Evolutionary conservation across 257 asterid genomes (phyloP), one percentile per base, ranked within the genome.

Genomic region (Leonotis leonurus): DNA sequence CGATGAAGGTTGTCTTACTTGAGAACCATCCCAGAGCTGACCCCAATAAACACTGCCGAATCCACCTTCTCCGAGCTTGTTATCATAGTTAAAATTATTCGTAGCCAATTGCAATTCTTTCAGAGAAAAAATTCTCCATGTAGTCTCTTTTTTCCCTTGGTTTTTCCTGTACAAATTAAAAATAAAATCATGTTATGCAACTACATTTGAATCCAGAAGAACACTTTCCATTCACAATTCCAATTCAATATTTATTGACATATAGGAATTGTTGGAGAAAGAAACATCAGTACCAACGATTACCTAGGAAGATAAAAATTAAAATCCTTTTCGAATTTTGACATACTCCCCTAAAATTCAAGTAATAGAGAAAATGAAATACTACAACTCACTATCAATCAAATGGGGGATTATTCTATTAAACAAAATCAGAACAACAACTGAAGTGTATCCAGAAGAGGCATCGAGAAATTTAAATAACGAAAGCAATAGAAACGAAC

Each of bases 21-120:
- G 97, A 72, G 97, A 92, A 45, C 95, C 98, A 79, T 92, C 95
- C 95, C 97, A 86, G 14, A 86, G 87, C 69, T 89, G 98, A 56
- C 98, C 98, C 98, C 97, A 92, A 65, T 92, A 89, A 56, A 89
- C 93, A 77, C 96, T 86, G 32, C 98, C 98, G 48, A 88, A 92
- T 72, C 90, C 95, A 71, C 95, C 97, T 85, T 88, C 98, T 43
- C 97, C 97, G 39, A 92, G 95, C 86, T 88, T 92, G 89, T 88
- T 88, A 67, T 92, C 98, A 25, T 88, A 86, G 80, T 88, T 91
- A 64, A 91, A 88, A 71, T 83, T 88, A 73, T 91, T 91, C 0
- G 98, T 91, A 62, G 98, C 96, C 61, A 90, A 70, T 43, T 86
- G 98, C 79, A 91, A 78, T 60, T 91, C 98, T 73, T 80, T 91